Evolutionary conservation across 345 rosid species (phyloP).

Genomic region (Orychophragmus violaceus): DNA sequence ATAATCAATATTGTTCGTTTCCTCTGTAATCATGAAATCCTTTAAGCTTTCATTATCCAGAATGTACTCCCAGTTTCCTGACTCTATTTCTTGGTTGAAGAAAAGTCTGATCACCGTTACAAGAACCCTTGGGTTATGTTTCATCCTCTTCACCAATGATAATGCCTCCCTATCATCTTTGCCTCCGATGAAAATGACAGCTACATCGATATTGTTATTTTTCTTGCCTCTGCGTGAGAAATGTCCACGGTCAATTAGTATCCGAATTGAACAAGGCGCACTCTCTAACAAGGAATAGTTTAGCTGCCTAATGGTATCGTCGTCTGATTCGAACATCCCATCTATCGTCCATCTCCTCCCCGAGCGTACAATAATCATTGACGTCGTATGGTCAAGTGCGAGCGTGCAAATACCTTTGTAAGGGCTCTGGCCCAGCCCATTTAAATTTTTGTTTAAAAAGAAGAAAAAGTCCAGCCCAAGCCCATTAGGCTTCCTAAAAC

Average conservation of each 20-base stretch:
- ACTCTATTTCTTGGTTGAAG: background rate
- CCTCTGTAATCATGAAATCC: background rate
- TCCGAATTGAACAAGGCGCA: conserved; percentile 15
- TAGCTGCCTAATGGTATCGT: background rate
- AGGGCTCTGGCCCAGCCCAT: no score
- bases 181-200: conserved; percentile 14
- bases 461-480: no score
- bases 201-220: background rate
- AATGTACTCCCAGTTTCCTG: conserved; percentile 2
- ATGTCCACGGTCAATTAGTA: conserved; percentile 13
- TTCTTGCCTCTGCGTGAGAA: background rate
- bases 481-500: no score
- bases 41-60: conserved; percentile 1
- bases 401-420: conserved; percentile 4
- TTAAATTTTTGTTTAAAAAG: no score
- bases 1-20: background rate
- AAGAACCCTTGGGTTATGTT: background rate
- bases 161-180: conserved; percentile 22
- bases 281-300: background rate
- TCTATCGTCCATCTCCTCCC: conserved; percentile 17
- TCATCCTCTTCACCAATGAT: background rate
- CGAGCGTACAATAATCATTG: background rate
- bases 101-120: background rate
- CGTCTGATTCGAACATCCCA: conserved; percentile 21
- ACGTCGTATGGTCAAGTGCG: background rate